Conservation (phyloP, 2,329 filamentous ascomycete species). For the Botryosphaeria agaves region DNA sequence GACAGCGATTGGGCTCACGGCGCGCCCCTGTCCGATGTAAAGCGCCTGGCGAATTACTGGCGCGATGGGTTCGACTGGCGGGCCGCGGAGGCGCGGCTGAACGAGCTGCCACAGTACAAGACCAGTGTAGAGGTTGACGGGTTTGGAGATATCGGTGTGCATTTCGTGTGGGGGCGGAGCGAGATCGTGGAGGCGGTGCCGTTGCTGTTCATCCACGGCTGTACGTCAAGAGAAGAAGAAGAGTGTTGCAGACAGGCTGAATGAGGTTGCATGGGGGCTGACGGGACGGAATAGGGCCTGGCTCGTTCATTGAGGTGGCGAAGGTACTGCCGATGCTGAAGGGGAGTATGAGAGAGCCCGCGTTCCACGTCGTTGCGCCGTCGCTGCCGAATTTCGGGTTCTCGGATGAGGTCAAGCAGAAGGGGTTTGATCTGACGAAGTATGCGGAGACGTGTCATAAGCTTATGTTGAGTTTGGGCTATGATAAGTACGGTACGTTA, state of each 20-base stretch:
- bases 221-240: no score
- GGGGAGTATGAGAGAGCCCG: conserved; percentile 19
- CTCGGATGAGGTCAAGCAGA: conserved; percentile 29
- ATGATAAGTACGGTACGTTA: conserved; percentile 34
- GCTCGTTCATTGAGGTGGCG: conserved; percentile 47
- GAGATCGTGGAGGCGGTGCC: conserved; percentile 38
- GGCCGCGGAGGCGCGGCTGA: conserved; percentile 38
- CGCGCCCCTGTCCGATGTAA: conserved; percentile 40
- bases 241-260: not conserved
- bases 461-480: conserved; percentile 52
- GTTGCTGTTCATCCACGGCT: conserved; percentile 51
- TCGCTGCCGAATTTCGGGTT: conserved; percentile 41
- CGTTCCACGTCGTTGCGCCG: conserved; percentile 35
- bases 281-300: conserved; percentile 34
- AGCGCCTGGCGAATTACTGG: conserved; percentile 41
- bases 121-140: conserved; percentile 36
- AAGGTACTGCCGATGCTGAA: conserved; percentile 39
- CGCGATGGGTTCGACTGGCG: conserved; percentile 42
- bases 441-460: conserved; percentile 49
- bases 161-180: conserved; percentile 39
- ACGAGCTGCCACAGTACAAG: conserved; percentile 41
- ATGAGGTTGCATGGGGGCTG: conserved; percentile 9
- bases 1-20: conserved; percentile 40
- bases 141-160: conserved; percentile 42
- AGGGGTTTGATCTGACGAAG: conserved; percentile 40